Evolutionary conservation across 2,329 filamentous ascomycete species (phyloP).

Genomic region (Hymenotorrendiella dingleyae): DNA sequence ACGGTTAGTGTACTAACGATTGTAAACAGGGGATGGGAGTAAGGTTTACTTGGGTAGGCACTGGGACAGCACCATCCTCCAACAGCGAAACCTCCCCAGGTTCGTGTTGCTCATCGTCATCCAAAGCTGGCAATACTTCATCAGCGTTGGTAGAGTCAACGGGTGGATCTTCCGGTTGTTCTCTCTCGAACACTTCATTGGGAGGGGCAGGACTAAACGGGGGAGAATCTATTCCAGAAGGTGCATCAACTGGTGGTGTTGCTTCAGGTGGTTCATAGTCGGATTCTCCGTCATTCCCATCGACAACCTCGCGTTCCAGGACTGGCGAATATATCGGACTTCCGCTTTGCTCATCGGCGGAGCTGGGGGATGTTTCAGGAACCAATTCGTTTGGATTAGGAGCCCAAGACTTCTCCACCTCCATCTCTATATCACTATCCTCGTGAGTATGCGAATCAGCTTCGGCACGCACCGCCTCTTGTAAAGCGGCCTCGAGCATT

Average conservation of each 20-base stretch:
- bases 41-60: constrained; percentile 22
- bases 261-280: constrained; percentile 53
- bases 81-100: no score
- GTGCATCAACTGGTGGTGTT: constrained; percentile 17
- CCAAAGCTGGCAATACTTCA: constrained; percentile 25
- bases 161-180: no score
- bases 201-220: constrained; percentile 38
- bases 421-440: constrained; percentile 19
- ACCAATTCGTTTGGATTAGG: constrained; percentile 13
- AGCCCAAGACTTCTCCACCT: constrained; percentile 23
- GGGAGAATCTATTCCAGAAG: constrained; percentile 29
- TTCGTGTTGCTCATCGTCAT: constrained; percentile 12
- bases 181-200: no score
- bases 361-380: constrained; percentile 7
- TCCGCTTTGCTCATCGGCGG: constrained; percentile 11
- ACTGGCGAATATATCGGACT: constrained; percentile 23
- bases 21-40: constrained; percentile 4
- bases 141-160: constrained; percentile 18
- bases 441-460: constrained; percentile 18
- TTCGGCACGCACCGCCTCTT: constrained; percentile 25
- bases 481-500: constrained; percentile 24
- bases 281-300: constrained; percentile 28
- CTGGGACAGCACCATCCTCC: background rate
- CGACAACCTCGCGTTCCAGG: constrained; percentile 13
- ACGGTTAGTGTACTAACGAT: constrained; percentile 18